Evolutionary conservation across 352 stramenopile genomes (phyloP).

Genomic region (Pythium oligandrum): DNA sequence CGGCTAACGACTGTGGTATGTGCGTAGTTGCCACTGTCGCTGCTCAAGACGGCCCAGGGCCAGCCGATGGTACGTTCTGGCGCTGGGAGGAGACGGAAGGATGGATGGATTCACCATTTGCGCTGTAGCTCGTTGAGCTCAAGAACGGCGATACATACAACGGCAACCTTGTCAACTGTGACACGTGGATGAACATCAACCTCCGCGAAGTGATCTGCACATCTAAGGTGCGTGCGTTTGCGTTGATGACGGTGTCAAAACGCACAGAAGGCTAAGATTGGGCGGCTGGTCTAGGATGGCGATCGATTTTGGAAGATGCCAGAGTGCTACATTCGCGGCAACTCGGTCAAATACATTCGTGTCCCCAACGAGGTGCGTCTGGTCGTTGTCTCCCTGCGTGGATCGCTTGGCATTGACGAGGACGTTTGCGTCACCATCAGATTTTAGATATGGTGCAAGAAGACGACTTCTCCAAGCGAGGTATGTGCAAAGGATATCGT

Average conservation of each 20-base stretch:
- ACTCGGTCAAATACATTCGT: constrained; percentile 98
- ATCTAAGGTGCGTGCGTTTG: constrained; percentile 60
- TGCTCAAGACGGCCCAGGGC: constrained; percentile 94
- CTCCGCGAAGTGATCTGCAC: constrained; percentile 98
- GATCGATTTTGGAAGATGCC: constrained; percentile 98
- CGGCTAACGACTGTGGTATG: constrained; percentile 1
- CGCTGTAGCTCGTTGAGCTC: constrained; percentile 93
- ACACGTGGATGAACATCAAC: constrained; percentile 99
- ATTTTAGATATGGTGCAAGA: constrained; percentile 94
- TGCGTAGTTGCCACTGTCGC: constrained; percentile 90
- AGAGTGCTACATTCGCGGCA: constrained; percentile 98
- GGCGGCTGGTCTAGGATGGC: constrained; percentile 73
- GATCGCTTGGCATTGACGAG: neutral
- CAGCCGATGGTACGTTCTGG: constrained; percentile 84
- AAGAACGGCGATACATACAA: constrained; percentile 99
- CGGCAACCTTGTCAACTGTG: constrained; percentile 94
- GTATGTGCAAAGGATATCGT: constrained; percentile 17
- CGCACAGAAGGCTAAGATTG: constrained; percentile 1
- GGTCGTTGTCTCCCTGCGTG: neutral
- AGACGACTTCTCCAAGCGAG: constrained; percentile 86
- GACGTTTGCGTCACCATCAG: constrained; percentile 15
- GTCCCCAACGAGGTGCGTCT: constrained; percentile 91
- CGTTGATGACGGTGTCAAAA: neutral
- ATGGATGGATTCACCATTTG: too few relatives aligned
- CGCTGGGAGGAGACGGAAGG: too few relatives aligned